Conservation (phyloP, 257 asterid genomes). For the Capsicum pubescens region DNA sequence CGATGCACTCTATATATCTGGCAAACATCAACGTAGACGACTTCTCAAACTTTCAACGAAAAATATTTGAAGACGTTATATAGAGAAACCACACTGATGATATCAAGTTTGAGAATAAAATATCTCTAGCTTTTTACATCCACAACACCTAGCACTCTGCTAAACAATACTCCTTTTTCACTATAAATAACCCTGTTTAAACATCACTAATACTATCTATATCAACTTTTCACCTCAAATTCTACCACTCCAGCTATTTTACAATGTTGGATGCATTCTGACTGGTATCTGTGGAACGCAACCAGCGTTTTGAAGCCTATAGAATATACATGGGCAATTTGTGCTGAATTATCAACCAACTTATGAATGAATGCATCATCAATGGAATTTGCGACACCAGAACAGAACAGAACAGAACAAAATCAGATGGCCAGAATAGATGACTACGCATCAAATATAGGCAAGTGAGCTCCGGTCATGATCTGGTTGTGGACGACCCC, state of each 20-base stretch:
- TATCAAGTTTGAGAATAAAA: background rate
- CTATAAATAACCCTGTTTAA: conserved; percentile 22
- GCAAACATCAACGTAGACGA: background rate
- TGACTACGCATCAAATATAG: conserved; percentile 56
- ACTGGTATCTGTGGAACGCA: background rate
- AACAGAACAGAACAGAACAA: background rate
- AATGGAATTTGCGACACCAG: background rate
- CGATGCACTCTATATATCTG: background rate
- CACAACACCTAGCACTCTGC: conserved; percentile 17
- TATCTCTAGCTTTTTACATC: conserved; percentile 16
- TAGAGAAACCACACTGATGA: background rate
- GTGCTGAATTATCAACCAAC: background rate
- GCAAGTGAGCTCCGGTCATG: conserved; percentile 90
- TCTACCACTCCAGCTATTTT: conserved; percentile 25
- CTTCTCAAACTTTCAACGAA: background rate
- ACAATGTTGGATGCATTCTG: conserved; percentile 23
- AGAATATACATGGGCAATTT: conserved; percentile 6
- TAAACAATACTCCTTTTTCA: conserved; percentile 19
- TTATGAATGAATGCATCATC: background rate
- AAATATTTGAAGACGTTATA: background rate
- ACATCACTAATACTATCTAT: background rate
- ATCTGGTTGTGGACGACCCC: conserved; percentile 97
- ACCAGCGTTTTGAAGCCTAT: background rate
- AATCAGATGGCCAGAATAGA: background rate
- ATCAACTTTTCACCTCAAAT: background rate